Base-by-base conservation (phyloP, 306 rosid genomes). In the Cucurbita ficifolia region DNA sequence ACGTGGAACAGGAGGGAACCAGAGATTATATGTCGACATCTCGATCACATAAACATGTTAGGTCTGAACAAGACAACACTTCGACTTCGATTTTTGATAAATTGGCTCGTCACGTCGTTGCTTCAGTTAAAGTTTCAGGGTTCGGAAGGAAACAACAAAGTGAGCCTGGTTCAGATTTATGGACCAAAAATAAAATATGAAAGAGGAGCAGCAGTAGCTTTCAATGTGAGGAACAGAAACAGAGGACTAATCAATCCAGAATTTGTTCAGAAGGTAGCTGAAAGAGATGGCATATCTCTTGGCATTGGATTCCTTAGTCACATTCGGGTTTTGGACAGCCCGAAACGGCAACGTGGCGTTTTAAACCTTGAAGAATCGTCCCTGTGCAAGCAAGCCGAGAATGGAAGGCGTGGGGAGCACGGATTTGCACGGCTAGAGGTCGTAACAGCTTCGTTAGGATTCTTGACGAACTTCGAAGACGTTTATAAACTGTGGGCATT, bases 151-250 rank as follows among this genome's bases (percentile, higher is more conserved):
- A 83, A 52, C 77, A 84, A 75, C 68, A 83, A 81, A 70, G 73
- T 63, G 46, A 85, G 72, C 76, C 94, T 93, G 52, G 92, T 93
- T 46, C 87, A 87, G 14, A 93, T 93, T 63, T 93, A 93, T 76
- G 98, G 98, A 33, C 98, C 98, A 2, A 93, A 93, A 69, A 93
- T 93, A 67, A 93, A 93, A 82, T 93, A 93, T 45, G 98, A 93
- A 82, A 87, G 98, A 73, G 98, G 98, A 60, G 97, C 96, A 29
- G 92, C 98, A 14, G 94, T 93, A 63, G 98, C 98, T 74, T 93
- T 93, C 86, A 93, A 93, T 76, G 73, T 93, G 70, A 87, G 90
- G 78, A 94, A 89, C 81, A 77, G 82, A 78, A 86, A 79, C 46
- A 76, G 81, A 75, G 96, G 90, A 45, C 81, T 87, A 42, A 85